Evolutionary conservation across 306 rosid species (phyloP), one percentile per base, ranked within the genome.

Genomic region (Cucurbita argyrosperma): DNA sequence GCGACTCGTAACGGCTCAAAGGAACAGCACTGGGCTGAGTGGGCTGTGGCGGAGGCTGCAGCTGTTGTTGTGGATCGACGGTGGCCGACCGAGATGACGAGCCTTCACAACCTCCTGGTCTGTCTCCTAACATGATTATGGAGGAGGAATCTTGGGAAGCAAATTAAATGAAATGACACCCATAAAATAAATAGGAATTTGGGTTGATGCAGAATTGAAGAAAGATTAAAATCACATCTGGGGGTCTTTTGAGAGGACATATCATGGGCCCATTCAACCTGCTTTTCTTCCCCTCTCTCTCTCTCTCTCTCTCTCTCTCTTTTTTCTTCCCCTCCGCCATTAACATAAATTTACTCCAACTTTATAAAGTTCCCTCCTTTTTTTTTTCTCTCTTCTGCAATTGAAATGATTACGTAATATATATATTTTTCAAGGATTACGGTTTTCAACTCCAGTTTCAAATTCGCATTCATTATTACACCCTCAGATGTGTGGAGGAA

Each of bases 1-100:
- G 97, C 0, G 97, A 92, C 53, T 92, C 97, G 60, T 92, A 89
- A 10, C 97, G 85, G 88, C 96, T 92, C 52, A 86, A 51, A 2
- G 90, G 87, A 5, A 82, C 79, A 8, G 63, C 56, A 9, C 84
- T 52, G 72, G 66, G 6, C 18, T 4, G 35, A 30, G 35, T 30
- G 35, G 35, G 35, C 3, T 30, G 35, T 30, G 35, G 54, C 18
- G 18, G 54, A 3, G 55, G 8, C 8, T 8, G 55, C 0, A 83
- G 55, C 62, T 5, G 30, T 3, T 10, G 67, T 18, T 5, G 89
- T 77, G 5, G 85, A 77, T 0, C 85, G 81, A 39, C 64, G 63
- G 62, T 18, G 64, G 54, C 55, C 37, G 39, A 45, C 39, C 18
- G 10, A 55, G 69, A 81, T 40, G 86, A 80, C 0, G 92, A 80